Base-by-base conservation (phyloP, 2,329 filamentous ascomycete genomes). In the Drechslera avenae region DNA sequence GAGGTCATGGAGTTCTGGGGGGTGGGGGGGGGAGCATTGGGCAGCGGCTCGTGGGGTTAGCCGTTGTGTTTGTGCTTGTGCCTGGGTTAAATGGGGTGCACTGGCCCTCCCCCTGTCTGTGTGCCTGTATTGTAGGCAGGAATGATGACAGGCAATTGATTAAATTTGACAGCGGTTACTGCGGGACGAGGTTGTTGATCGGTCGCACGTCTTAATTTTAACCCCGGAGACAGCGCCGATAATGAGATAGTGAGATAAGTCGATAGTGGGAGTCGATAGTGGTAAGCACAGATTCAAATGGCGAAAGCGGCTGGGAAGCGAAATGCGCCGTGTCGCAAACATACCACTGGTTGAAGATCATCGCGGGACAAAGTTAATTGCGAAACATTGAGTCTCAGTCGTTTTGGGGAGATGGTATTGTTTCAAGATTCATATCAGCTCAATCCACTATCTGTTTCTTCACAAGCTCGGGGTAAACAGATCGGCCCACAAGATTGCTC, bases 381-480 rank as follows among this genome's bases (percentile, higher is more conserved):
- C 30, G 28, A n/a, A 13, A 2, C 12, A n/a, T 39, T 50, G 44
- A 45, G 41, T 49, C 41, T 42, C 37, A 28, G 33, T 56, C 18
- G 43, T 61, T 46, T 43, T 54, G 40, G 40, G 52, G 52, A 48
- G 26, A 58, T 56, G 50, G 54, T 37, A 53, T 47, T 45, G 50
- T 31, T 47, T 50, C 33, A 30, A 31, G 17, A 36, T 36, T 36
- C 34, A 36, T 30, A 49, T 39, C 45, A 52, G 54, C 50, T 50
- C 42, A 58, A 60, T 34, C 42, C 39, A 43, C 57, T 54, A 55
- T 49, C 50, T 59, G 54, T 31, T 33, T 43, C 48, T 36, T 45
- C 34, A 39, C 39, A 49, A 55, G 51, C 50, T 57, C 46, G 28
- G 31, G 45, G 39, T 33, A 23, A 21, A 34, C 10, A 52, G 34